A percentile compares a stretch with the other conserved stretches of the same genome.
These are phyloP conservation scores for Hanseniaspora hatyaiensis DNA, from an alignment of 805 yeast genomes.

Conservation along the genomic window DNA sequence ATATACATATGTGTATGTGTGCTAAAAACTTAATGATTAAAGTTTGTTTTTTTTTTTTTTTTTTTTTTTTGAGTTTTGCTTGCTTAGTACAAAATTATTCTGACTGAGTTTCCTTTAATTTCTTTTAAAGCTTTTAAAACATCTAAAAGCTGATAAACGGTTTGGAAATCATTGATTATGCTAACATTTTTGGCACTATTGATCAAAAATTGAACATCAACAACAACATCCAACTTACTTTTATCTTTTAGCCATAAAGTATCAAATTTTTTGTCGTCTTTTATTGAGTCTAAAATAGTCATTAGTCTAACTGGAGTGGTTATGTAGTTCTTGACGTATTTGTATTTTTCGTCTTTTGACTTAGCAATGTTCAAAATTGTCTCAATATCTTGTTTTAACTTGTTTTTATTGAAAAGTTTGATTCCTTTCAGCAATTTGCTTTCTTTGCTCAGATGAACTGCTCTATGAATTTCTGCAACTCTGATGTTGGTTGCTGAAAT, in stretches of 20 bases:
- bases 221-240: conserved; percentile 28
- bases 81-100: conserved; percentile 26
- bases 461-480: conserved; percentile 58
- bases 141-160: conserved; percentile 15
- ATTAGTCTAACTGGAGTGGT: conserved; percentile 28
- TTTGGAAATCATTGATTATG: conserved; percentile 11
- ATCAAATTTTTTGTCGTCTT: neutral
- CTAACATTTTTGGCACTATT: conserved; percentile 8
- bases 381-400: conserved; percentile 47
- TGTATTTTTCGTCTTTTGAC: conserved; percentile 18
- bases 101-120: conserved; percentile 29
- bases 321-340: conserved; percentile 23
- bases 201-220: conserved; percentile 28
- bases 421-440: conserved; percentile 50
- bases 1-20: too few relatives aligned
- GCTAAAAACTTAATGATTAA: too few relatives aligned
- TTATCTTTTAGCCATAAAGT: conserved; percentile 27
- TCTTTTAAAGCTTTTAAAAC: conserved; percentile 24
- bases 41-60: too few relatives aligned
- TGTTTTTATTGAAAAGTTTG: conserved; percentile 66
- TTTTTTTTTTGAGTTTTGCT: too few relatives aligned
- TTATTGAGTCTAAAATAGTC: conserved; percentile 24
- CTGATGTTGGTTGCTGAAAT: conserved; percentile 71
- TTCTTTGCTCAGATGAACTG: conserved; percentile 5
- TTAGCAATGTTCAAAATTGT: conserved; percentile 17